Evolutionary conservation across 2,329 filamentous ascomycete genomes (phyloP).

Genomic region (Phaeosphaeria sp.): DNA sequence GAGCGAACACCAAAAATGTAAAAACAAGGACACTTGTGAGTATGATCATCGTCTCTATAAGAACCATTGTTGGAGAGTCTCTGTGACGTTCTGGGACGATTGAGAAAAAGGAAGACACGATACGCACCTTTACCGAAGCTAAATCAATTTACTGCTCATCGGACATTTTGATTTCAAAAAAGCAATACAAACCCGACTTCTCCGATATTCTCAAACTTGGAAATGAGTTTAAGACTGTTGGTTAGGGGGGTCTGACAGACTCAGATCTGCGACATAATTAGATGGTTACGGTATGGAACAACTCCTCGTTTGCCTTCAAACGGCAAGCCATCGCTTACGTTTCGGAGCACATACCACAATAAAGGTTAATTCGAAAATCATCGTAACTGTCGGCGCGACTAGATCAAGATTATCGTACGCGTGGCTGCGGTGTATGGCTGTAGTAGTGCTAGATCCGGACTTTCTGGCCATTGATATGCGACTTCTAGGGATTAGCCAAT

Average conservation of each 20-base stretch:
- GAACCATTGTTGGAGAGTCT: background rate
- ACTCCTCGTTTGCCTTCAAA: background rate
- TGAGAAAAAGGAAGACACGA: background rate
- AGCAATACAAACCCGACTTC: no score
- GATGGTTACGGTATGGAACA: background rate
- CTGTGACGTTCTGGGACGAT: background rate
- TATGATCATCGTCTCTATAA: background rate
- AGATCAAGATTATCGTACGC: background rate
- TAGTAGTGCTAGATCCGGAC: background rate
- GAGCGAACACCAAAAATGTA: background rate
- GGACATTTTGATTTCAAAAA: no score
- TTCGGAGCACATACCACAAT: background rate
- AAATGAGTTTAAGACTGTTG: no score
- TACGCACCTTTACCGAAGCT: background rate
- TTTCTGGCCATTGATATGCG: background rate
- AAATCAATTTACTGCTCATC: no score
- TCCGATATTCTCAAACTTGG: no score
- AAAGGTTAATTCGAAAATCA: background rate
- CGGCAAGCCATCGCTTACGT: background rate
- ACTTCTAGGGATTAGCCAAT: background rate
- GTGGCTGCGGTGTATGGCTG: background rate
- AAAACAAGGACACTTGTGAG: background rate
- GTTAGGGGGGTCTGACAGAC: background rate
- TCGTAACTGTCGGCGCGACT: background rate
- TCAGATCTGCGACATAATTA: background rate